A percentile compares a stretch with the other conserved stretches of the same genome.
phyloP scores from a whole-genome alignment of 306 rosid species.

The Luffa aegyptiaca region DNA sequence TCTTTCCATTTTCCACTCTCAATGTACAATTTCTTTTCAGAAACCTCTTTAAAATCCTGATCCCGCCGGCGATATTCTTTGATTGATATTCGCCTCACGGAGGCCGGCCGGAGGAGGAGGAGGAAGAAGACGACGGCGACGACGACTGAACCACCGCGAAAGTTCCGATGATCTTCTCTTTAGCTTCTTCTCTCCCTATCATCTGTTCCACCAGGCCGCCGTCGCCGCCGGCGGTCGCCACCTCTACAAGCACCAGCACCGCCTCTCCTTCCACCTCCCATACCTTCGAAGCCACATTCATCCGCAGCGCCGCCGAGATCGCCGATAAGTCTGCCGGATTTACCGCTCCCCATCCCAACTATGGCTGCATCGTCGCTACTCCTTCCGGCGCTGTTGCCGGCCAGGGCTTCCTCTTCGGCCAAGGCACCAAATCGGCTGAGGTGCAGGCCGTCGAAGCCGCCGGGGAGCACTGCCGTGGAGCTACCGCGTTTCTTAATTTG shows the following conservation, averaged over 20 bases:
- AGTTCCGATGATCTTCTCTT: neutral
- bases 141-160: neutral
- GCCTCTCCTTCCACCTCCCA: neutral
- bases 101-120: neutral
- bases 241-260: neutral
- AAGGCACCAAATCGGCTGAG: constrained; percentile 82
- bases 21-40: too few species aligned
- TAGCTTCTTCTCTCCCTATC: neutral
- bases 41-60: too few species aligned
- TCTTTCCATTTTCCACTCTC: too few species aligned
- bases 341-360: constrained; percentile 83
- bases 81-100: too few species aligned
- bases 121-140: neutral
- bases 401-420: constrained; percentile 80
- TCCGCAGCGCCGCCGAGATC: constrained; percentile 53
- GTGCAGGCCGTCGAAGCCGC: constrained; percentile 64
- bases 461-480: constrained; percentile 28
- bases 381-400: constrained; percentile 45
- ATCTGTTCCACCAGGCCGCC: neutral
- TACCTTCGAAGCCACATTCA: constrained; percentile 37
- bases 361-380: constrained; percentile 73
- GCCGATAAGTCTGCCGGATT: constrained; percentile 80
- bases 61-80: too few species aligned
- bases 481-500: constrained; percentile 79
- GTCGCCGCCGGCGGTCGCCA: neutral